Percentiles rank a stretch among this genome's conserved stretches.
Evolutionary conservation across 176 grass and related monocot species (phyloP).

Genomic region (Triticum dicoccoides): DNA sequence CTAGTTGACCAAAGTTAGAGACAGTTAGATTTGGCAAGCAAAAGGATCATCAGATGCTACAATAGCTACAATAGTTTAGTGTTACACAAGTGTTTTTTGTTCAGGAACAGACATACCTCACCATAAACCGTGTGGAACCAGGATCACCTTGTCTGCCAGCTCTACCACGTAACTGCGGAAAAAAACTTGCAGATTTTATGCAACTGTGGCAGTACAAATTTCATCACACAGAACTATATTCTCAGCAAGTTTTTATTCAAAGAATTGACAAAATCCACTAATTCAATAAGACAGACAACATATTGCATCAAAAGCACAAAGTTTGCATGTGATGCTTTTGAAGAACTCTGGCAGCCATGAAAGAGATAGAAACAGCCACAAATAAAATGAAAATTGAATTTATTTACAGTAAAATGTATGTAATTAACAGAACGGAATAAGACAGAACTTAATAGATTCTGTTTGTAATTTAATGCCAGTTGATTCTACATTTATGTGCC

Average conservation of each 20-base stretch:
- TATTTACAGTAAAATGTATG: neutral
- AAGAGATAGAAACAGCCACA: neutral
- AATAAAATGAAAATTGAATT: neutral
- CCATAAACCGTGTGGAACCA: constrained; percentile 98
- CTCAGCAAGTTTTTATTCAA: neutral
- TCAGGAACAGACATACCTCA: constrained; percentile 58
- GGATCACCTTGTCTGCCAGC: constrained; percentile 98
- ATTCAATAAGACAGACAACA: neutral
- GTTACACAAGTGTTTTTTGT: constrained; percentile 2
- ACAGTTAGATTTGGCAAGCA: neutral
- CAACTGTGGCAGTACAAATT: neutral
- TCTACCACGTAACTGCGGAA: constrained; percentile 77
- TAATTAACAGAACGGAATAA: constrained; percentile 18
- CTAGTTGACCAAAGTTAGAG: constrained; percentile 42
- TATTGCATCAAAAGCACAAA: neutral
- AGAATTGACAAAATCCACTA: neutral
- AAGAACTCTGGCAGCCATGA: neutral
- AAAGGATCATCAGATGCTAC: neutral
- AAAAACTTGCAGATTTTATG: constrained; percentile 19
- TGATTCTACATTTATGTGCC: constrained; percentile 1
- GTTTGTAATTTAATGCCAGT: constrained; percentile 17
- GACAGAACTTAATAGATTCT: neutral
- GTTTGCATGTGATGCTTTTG: neutral
- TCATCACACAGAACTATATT: constrained; percentile 1
- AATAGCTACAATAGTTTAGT: neutral